Percentiles rank a stretch among this genome's conserved stretches.
Conservation (phyloP, 1,139 yeast genomes). For the Taphrina wiesneri region DNA sequence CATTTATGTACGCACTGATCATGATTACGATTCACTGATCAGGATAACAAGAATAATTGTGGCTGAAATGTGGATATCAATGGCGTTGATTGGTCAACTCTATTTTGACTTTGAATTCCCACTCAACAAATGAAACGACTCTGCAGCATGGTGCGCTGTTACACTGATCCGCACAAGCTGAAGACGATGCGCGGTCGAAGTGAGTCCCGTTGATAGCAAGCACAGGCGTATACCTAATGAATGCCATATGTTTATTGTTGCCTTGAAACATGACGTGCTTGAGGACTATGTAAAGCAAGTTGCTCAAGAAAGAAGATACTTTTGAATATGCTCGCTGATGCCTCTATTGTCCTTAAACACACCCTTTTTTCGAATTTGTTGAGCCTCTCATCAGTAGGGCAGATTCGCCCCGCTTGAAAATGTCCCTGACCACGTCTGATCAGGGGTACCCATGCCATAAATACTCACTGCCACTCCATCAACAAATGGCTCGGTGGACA, state of each 20-base stretch:
- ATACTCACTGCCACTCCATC: conserved; percentile 14
- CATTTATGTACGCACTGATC: no score
- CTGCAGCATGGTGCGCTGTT: no score
- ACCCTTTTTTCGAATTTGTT: no score
- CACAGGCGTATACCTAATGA: no score
- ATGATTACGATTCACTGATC: no score
- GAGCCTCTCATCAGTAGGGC: conserved; percentile 9
- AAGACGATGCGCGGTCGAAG: no score
- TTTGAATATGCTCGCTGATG: background rate
- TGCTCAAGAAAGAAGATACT: background rate
- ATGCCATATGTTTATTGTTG: no score
- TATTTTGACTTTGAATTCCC: background rate
- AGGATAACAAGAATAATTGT: no score
- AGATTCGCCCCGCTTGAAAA: conserved; percentile 25
- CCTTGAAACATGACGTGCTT: background rate
- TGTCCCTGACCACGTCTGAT: conserved; percentile 24
- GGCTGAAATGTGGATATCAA: background rate
- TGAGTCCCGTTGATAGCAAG: no score
- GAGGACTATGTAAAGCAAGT: background rate
- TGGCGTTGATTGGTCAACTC: background rate
- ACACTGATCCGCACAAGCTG: no score
- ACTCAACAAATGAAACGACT: background rate
- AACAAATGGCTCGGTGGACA: conserved; percentile 11
- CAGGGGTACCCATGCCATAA: conserved; percentile 21
- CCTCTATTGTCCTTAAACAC: background rate